A percentile compares a stretch with the other conserved stretches of the same genome.
These are phyloP conservation scores for Magnusiomyces sp. DNA, from an alignment of 1,139 yeast genomes.

Conservation along the genomic window DNA sequence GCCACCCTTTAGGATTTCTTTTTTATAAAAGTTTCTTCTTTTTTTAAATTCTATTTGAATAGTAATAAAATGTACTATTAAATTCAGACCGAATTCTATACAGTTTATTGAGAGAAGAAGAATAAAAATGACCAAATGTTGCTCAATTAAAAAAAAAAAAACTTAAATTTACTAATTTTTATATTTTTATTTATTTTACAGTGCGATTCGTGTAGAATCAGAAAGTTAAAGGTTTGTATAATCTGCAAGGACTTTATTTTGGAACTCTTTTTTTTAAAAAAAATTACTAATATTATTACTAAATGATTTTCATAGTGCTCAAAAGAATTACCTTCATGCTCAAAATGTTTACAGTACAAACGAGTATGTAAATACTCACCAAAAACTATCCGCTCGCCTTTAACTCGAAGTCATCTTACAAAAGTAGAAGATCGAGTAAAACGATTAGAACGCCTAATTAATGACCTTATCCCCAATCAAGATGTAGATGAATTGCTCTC, in stretches of 20 bases:
- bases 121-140: neutral
- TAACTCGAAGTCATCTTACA: conserved; percentile 63
- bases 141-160: neutral
- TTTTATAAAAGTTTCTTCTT: too few species aligned
- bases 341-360: conserved; percentile 62
- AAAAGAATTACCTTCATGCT: conserved; percentile 64
- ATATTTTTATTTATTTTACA: conserved; percentile 12
- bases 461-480: conserved; percentile 37
- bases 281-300: conserved; percentile 24
- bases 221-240: conserved; percentile 35
- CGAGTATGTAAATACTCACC: conserved; percentile 79
- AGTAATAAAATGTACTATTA: neutral
- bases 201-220: conserved; percentile 45
- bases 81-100: neutral
- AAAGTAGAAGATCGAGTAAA: conserved; percentile 60
- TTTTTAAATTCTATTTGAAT: neutral
- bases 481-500: conserved; percentile 35
- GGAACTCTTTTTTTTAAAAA: too few species aligned
- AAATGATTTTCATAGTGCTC: too few species aligned
- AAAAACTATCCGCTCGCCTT: conserved; percentile 65
- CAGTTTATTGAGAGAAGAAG: neutral
- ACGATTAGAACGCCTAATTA: conserved; percentile 46
- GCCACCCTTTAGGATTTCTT: too few species aligned
- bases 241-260: neutral
- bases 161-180: neutral